phyloP scores from a whole-genome alignment of 192 early-diverging fungal species.

The Coemansia sp. region DNA sequence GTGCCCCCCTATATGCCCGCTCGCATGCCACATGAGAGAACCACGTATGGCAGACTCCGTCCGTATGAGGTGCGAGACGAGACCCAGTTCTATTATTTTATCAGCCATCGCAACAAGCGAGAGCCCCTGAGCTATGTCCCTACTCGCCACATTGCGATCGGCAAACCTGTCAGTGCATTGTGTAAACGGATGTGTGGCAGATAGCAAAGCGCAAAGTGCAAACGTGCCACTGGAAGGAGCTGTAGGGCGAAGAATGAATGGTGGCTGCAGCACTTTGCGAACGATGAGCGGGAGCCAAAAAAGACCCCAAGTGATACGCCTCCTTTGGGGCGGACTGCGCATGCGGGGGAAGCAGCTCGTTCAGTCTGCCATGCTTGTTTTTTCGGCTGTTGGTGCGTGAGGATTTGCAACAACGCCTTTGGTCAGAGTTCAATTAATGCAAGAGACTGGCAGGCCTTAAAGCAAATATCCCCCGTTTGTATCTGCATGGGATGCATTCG shows the following conservation, averaged over 20 bases:
- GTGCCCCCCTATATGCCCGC: conserved; percentile 2
- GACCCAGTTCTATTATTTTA: neutral
- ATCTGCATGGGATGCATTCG: conserved; percentile 13
- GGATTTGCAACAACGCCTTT: conserved; percentile 13
- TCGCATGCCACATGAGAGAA: conserved; percentile 3
- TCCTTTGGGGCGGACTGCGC: conserved; percentile 10
- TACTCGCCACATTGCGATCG: conserved; percentile 5
- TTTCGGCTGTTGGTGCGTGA: conserved; percentile 10
- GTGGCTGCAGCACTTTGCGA: neutral
- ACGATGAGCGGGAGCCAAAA: conserved; percentile 8
- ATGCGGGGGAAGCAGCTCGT: neutral
- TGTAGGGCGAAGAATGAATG: neutral
- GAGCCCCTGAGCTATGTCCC: neutral
- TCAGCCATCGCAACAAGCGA: neutral
- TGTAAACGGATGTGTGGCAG: conserved; percentile 8
- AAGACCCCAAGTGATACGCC: neutral
- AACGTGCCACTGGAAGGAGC: neutral
- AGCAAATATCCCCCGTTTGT: conserved; percentile 5
- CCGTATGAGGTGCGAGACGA: neutral
- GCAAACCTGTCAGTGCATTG: neutral
- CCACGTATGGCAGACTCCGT: neutral
- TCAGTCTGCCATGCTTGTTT: neutral
- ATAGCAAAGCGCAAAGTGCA: neutral
- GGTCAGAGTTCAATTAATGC: conserved; percentile 21
- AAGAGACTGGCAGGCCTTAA: neutral